phyloP scores from a whole-genome alignment of 2,329 filamentous ascomycete species.

The Colletotrichum melonis region DNA sequence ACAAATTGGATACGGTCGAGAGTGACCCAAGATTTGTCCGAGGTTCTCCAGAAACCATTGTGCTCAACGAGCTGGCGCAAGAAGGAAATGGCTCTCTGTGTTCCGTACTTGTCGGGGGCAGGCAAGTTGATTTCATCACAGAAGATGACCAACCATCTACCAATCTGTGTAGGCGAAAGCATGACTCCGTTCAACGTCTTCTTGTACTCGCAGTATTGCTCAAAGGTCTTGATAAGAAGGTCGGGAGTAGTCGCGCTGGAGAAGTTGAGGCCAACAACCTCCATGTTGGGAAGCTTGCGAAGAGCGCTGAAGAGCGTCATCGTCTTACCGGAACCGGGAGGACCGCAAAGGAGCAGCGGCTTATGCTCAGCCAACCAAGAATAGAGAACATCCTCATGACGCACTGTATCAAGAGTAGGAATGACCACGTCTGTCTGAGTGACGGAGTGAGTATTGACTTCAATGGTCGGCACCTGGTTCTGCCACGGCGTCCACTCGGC shows the following conservation, averaged over 20 bases:
- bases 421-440: conserved; percentile 99
- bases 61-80: conserved; percentile 97
- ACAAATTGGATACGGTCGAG: conserved; percentile 99
- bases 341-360: conserved; percentile 93
- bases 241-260: conserved; percentile 98
- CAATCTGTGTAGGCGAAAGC: conserved; percentile 95
- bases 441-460: conserved; percentile 98
- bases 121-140: conserved; percentile 99
- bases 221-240: conserved; percentile 97
- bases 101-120: conserved; percentile 96
- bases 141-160: conserved; percentile 97
- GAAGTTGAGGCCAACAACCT: conserved; percentile 98
- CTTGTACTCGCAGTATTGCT: conserved; percentile 99
- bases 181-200: conserved; percentile 97
- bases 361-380: conserved; percentile 99
- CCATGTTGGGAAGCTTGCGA: conserved; percentile 97
- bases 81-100: conserved; percentile 97
- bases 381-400: conserved; percentile 98
- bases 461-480: conserved; percentile 90
- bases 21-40: conserved; percentile 97
- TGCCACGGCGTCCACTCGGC: conserved; percentile 95
- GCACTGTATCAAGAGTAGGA: conserved; percentile 95
- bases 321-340: conserved; percentile 98
- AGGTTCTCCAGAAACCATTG: conserved; percentile 98
- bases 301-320: conserved; percentile 99